phyloP scores from a whole-genome alignment of 1,139 yeast species.

The Tardiomyces depauwii region DNA sequence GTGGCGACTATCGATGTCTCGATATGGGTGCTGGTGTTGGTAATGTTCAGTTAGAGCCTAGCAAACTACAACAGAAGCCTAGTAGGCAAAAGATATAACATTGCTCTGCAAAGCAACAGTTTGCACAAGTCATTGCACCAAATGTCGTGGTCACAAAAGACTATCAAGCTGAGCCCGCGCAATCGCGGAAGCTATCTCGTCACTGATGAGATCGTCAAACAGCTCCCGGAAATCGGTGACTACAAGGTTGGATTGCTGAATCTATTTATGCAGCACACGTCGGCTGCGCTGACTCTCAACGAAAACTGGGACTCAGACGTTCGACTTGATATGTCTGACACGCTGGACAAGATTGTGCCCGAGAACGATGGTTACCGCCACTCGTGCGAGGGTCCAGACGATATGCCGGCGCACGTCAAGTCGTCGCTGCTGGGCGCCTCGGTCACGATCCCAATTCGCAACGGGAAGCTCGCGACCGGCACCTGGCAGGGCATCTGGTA shows the following conservation, averaged over 20 bases:
- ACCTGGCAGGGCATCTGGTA: slow-evolving; percentile 82
- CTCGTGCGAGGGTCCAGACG: slow-evolving; percentile 68
- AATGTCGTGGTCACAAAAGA: slow-evolving; percentile 30
- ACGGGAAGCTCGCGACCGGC: slow-evolving; percentile 60
- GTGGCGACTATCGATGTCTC: not conserved
- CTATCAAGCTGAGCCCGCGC: slow-evolving; percentile 45
- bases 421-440: slow-evolving; percentile 51
- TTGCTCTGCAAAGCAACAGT: no score
- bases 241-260: slow-evolving; percentile 56
- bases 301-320: slow-evolving; percentile 80
- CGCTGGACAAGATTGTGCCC: slow-evolving; percentile 57
- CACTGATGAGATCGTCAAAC: slow-evolving; percentile 48
- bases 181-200: slow-evolving; percentile 60
- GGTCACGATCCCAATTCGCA: slow-evolving; percentile 53
- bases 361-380: slow-evolving; percentile 55
- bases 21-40: no score
- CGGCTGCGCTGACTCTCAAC: slow-evolving; percentile 64
- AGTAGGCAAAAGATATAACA: no score
- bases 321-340: slow-evolving; percentile 51
- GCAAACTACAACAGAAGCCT: no score
- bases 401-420: slow-evolving; percentile 74
- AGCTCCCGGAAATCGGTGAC: slow-evolving; percentile 48
- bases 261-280: slow-evolving; percentile 65
- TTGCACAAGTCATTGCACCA: not conserved
- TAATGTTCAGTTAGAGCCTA: no score